A percentile compares a stretch with the other conserved stretches of the same genome.
Conservation (phyloP, 352 stramenopile species). For the Phytophthora fragariae region DNA sequence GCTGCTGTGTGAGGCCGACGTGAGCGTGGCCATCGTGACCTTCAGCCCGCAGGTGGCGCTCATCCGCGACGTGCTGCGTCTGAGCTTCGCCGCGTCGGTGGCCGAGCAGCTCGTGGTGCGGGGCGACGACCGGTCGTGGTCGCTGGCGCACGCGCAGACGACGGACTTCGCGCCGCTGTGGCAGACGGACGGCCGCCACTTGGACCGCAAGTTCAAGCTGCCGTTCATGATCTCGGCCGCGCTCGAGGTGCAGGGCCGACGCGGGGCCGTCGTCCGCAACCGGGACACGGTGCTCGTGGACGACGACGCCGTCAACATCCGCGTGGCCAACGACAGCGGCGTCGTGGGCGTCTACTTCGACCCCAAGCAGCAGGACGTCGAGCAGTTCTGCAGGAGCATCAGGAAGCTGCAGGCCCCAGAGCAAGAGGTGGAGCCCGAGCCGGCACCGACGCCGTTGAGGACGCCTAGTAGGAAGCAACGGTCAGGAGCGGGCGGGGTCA, state of each 20-base stretch:
- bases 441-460: slow-evolving; percentile 17
- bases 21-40: slow-evolving; percentile 82
- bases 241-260: slow-evolving; percentile 41
- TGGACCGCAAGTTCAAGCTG: slow-evolving; percentile 79
- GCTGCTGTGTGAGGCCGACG: slow-evolving; percentile 40
- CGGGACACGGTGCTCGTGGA: slow-evolving; percentile 82
- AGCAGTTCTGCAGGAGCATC: slow-evolving; percentile 58
- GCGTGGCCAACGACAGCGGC: slow-evolving; percentile 77
- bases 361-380: slow-evolving; percentile 44
- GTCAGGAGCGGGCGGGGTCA: slow-evolving; percentile 24
- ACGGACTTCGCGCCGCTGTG: slow-evolving; percentile 61
- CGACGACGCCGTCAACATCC: slow-evolving; percentile 80
- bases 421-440: neutral
- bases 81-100: slow-evolving; percentile 57
- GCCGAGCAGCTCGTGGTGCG: slow-evolving; percentile 60
- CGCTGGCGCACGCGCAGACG: slow-evolving; percentile 53
- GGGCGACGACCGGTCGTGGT: slow-evolving; percentile 71
- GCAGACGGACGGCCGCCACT: slow-evolving; percentile 57
- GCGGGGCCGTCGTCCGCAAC: slow-evolving; percentile 50
- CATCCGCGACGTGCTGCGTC: slow-evolving; percentile 64
- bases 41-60: slow-evolving; percentile 80
- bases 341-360: slow-evolving; percentile 81
- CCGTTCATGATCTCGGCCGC: slow-evolving; percentile 80
- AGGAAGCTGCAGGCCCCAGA: slow-evolving; percentile 21
- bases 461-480: slow-evolving; percentile 38